Conservation (phyloP, 345 rosid genomes). For the Cochlearia excelsa region DNA sequence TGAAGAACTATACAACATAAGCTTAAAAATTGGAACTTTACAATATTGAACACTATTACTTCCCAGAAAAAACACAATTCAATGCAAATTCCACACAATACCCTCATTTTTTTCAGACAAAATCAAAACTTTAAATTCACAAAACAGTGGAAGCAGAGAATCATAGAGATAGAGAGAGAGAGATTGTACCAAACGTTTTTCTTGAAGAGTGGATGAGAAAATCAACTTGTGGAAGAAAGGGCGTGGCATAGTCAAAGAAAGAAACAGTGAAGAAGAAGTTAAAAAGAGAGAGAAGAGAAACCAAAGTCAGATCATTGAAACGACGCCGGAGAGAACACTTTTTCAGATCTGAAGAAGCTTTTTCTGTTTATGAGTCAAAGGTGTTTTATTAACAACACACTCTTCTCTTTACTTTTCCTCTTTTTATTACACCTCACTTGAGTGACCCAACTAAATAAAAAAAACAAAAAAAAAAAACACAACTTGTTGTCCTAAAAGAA, state of each 20-base stretch:
- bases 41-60: constrained; percentile 8
- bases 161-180: background rate
- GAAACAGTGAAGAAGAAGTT: constrained; percentile 7
- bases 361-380: constrained; percentile 32
- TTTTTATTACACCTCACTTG: constrained; percentile 19
- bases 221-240: constrained; percentile 79
- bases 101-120: constrained; percentile 23
- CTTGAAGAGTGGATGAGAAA: constrained; percentile 59
- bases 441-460: constrained; percentile 38
- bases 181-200: constrained; percentile 57
- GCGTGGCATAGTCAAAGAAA: constrained; percentile 52
- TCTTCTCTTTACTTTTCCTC: constrained; percentile 20
- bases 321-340: constrained; percentile 36
- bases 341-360: constrained; percentile 37
- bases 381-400: constrained; percentile 7
- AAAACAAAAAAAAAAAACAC: constrained; percentile 2
- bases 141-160: background rate
- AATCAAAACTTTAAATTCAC: background rate
- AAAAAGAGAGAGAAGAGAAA: constrained; percentile 9
- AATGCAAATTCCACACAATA: background rate
- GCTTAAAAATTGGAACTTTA: constrained; percentile 18
- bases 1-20: background rate
- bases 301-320: constrained; percentile 47
- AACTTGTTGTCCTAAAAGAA: constrained; percentile 13
- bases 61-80: constrained; percentile 9